These are phyloP conservation scores for Eimeria maxima DNA, from an alignment of 169 alveolate species.

Conservation along the genomic window DNA sequence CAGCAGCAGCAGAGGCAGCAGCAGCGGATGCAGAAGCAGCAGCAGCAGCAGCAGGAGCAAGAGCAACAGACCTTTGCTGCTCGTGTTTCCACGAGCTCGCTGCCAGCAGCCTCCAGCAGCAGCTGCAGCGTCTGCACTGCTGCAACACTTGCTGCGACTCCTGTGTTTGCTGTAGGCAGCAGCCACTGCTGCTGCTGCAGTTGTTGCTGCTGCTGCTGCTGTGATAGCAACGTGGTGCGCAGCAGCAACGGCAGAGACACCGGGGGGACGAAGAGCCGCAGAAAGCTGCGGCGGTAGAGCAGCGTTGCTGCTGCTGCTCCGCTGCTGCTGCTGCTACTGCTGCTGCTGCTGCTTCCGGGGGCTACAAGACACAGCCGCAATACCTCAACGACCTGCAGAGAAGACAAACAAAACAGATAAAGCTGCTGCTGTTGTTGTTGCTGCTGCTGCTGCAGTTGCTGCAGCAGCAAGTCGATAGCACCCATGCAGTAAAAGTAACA, in stretches of 20 bases:
- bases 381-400: constrained; percentile 20
- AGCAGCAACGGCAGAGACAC: constrained; percentile 32
- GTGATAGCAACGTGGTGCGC: not conserved
- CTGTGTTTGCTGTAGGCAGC: constrained; percentile 16
- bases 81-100: constrained; percentile 47
- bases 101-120: constrained; percentile 25
- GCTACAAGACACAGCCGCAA: constrained; percentile 49
- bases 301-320: constrained; percentile 40
- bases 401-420: not conserved
- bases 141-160: constrained; percentile 25
- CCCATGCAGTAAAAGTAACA: no score
- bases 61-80: constrained; percentile 36
- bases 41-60: constrained; percentile 16
- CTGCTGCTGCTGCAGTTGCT: constrained; percentile 41
- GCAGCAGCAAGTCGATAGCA: not conserved
- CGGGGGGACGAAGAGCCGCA: constrained; percentile 53
- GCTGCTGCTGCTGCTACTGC: constrained; percentile 75
- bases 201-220: constrained; percentile 47
- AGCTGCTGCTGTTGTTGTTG: constrained; percentile 28
- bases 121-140: constrained; percentile 48
- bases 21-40: constrained; percentile 36
- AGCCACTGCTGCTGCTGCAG: constrained; percentile 25
- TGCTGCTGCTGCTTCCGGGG: not conserved
- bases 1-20: not conserved
- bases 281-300: constrained; percentile 68